Base-by-base conservation (phyloP, 2,329 filamentous ascomycete genomes). In the Conoideocrella luteorostrata region DNA sequence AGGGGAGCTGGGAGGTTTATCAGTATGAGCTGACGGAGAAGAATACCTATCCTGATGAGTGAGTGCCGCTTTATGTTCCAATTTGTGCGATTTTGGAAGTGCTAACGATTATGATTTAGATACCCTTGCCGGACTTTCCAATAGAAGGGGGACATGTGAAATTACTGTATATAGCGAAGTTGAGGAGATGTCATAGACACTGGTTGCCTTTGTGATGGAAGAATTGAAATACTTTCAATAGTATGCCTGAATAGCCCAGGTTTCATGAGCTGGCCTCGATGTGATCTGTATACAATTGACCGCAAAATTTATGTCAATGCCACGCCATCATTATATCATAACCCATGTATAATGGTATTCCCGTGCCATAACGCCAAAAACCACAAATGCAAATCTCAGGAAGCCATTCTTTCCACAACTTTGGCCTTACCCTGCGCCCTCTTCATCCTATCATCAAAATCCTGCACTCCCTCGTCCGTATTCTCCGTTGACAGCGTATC, bases 371-470 rank as follows among this genome's bases (percentile, higher is more conserved):
- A 36, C 33, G 20, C 18, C 33, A 22, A 36, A 22, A 36, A 21
- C 5, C 23, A 23, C 21, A 39, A 13, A 41, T 30, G 10, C 21
- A 30, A 12, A 26, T 26, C 17, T 35, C 41, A 43, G 11, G 70
- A 70, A 1, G 75, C 57, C 52, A 87, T 80, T 47, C 82, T 82
- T 62, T 93, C 85, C 35, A 97, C 81, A 37, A 98, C 77, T 65
- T 91, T 95, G 2, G 79, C 78, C 61, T 95, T 96, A 3, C 85
- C 85, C 53, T 81, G 78, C 4, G 89, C 91, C 50, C 87, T 78
- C 66, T 90, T 93, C 30, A 95, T 60, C 11, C 90, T 75, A 60
- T 96, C 88, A 56, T 98, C 93, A 57, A 95, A 90, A 56, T 96
- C 90, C 40, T 85, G 84, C 18, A 98, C 89, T 1, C 84, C 83